Percentiles rank a stretch among this genome's conserved stretches.
phyloP scores from a whole-genome alignment of 495 filamentous ascomycete species.

The Penicillium cosmopolitanum region DNA sequence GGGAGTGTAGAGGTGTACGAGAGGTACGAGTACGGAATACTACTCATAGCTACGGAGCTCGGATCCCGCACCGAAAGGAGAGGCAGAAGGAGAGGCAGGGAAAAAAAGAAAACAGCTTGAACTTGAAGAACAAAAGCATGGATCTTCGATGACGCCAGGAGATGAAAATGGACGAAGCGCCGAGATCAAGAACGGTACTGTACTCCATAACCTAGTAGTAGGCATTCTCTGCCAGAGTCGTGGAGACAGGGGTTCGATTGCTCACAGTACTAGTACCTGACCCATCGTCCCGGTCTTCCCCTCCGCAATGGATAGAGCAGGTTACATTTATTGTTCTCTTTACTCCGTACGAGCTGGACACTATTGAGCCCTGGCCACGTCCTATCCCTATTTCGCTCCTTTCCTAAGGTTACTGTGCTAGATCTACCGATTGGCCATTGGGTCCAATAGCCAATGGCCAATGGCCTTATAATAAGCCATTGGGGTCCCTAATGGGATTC shows the following conservation, averaged over 20 bases:
- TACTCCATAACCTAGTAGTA: neutral
- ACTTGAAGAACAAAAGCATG: neutral
- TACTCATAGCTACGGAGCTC: neutral
- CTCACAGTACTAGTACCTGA: constrained; percentile 10
- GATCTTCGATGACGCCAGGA: constrained; percentile 19
- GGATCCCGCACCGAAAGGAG: neutral
- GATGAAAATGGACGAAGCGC: constrained; percentile 4
- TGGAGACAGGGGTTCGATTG: constrained; percentile 8
- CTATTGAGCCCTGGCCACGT: constrained; percentile 3
- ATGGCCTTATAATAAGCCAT: neutral
- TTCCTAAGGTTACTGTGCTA: no score
- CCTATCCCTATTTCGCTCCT: no score
- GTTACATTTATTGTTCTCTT: neutral
- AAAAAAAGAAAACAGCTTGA: neutral
- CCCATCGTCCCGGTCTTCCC: constrained; percentile 14
- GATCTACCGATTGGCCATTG: no score
- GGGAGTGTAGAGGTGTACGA: neutral
- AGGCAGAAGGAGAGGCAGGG: neutral
- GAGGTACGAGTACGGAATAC: neutral
- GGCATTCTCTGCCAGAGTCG: constrained; percentile 1
- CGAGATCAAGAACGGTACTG: neutral
- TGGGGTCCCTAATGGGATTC: neutral
- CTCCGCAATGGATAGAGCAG: constrained; percentile 1
- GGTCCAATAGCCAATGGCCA: neutral
- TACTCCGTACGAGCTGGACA: neutral